Evolutionary conservation across 768 basidiomycete genomes (phyloP).

Genomic region (Leccinum rimulosum): DNA sequence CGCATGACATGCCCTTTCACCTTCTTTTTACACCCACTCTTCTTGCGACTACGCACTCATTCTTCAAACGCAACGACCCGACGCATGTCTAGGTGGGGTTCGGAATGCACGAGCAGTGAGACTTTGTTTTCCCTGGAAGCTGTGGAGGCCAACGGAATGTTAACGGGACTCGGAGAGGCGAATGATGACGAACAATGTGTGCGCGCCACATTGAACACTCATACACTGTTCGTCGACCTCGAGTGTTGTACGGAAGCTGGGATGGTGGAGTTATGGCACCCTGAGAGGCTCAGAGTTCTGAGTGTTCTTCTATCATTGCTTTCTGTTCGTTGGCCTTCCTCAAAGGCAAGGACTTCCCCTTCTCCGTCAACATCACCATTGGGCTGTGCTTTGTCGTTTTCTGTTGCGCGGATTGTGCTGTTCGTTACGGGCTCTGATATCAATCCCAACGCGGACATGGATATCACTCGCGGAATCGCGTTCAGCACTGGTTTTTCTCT

Average conservation of each 20-base stretch:
- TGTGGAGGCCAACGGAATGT: constrained; percentile 45
- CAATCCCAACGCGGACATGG: constrained; percentile 64
- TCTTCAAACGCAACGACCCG: constrained; percentile 23
- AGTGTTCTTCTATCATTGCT: constrained; percentile 45
- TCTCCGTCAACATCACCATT: constrained; percentile 44
- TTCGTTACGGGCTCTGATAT: constrained; percentile 79
- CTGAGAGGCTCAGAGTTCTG: constrained; percentile 52
- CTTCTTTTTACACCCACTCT: constrained; percentile 48
- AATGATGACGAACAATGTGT: constrained; percentile 41
- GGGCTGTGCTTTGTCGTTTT: constrained; percentile 54
- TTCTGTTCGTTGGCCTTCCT: constrained; percentile 20
- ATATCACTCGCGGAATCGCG: constrained; percentile 68
- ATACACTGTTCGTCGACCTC: constrained; percentile 45
- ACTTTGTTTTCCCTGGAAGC: constrained; percentile 59
- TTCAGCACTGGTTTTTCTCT: constrained; percentile 51
- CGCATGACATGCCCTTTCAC: constrained; percentile 43
- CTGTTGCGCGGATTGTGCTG: constrained; percentile 60
- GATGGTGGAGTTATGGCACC: constrained; percentile 68
- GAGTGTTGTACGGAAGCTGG: constrained; percentile 54
- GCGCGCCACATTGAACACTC: constrained; percentile 41
- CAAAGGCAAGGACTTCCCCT: constrained; percentile 7
- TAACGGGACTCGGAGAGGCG: constrained; percentile 49
- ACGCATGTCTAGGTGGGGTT: constrained; percentile 30
- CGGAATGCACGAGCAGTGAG: constrained; percentile 42
- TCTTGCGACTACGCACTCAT: constrained; percentile 49